These are phyloP conservation scores for Solanum etuberosum DNA, from an alignment of 257 asterid species.

Conservation along the genomic window DNA sequence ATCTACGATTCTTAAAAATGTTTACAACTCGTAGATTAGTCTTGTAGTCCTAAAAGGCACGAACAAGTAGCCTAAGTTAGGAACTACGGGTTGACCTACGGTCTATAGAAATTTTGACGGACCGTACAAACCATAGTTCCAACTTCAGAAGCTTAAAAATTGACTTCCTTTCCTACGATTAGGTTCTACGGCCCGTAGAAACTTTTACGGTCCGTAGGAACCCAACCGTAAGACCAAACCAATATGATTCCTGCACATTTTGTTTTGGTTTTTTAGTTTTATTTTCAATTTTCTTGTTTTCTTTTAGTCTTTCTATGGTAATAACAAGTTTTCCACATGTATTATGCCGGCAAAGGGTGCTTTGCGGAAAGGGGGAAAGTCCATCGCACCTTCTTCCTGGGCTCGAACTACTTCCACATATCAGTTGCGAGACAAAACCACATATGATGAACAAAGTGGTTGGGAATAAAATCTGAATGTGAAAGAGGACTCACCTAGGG, in stretches of 20 bases:
- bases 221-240: neutral
- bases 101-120: too few species aligned
- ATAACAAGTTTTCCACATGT: neutral
- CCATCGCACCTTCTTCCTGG: neutral
- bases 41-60: too few species aligned
- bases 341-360: neutral
- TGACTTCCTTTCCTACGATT: neutral
- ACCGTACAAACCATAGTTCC: neutral
- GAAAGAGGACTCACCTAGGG: neutral
- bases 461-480: neutral
- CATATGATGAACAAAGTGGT: neutral
- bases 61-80: neutral
- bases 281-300: too few species aligned
- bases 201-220: neutral
- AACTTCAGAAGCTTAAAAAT: too few species aligned
- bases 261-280: neutral
- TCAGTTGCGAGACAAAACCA: neutral
- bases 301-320: neutral
- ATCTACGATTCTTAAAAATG: too few species aligned
- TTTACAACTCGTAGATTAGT: too few species aligned
- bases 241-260: too few species aligned
- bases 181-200: too few species aligned
- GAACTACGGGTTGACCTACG: neutral
- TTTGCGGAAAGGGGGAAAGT: too few species aligned
- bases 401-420: neutral